Evolutionary conservation across 208 protist species (phyloP).

Genomic region (Borovskyia barvae): DNA sequence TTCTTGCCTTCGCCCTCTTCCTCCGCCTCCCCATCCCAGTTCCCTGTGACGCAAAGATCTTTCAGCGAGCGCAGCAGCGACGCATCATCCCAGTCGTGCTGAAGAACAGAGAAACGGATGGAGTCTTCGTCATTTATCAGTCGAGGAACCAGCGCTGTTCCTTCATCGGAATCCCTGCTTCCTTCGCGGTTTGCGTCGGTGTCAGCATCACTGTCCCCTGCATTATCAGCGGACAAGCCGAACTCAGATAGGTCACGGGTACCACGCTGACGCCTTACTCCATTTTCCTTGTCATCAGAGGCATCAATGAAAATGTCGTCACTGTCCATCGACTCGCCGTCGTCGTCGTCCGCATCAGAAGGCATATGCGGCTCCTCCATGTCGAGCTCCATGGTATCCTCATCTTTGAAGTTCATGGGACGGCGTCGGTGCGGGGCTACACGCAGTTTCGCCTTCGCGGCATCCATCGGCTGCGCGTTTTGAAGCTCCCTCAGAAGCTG

Average conservation of each 20-base stretch:
- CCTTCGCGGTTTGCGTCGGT: slow-evolving; percentile 36
- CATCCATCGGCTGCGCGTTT: slow-evolving; percentile 72
- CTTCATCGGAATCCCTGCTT: too few species aligned
- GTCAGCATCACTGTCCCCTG: slow-evolving; percentile 17
- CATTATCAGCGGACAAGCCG: not conserved
- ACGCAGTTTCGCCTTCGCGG: slow-evolving; percentile 35
- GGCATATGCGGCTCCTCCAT: slow-evolving; percentile 48
- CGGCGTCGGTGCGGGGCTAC: slow-evolving; percentile 53
- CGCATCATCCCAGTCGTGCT: slow-evolving; percentile 60
- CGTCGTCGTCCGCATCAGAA: slow-evolving; percentile 47
- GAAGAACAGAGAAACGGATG: slow-evolving; percentile 43
- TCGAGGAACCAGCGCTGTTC: slow-evolving; percentile 52
- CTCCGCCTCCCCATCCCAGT: slow-evolving; percentile 73
- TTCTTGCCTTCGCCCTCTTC: slow-evolving; percentile 33
- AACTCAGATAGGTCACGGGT: slow-evolving; percentile 23
- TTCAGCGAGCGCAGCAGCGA: slow-evolving; percentile 71
- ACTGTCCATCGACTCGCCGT: slow-evolving; percentile 37
- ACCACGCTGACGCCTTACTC: not conserved
- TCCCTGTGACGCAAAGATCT: slow-evolving; percentile 95
- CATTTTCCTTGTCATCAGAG: slow-evolving; percentile 15
- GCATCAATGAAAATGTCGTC: slow-evolving; percentile 16
- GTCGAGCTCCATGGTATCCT: slow-evolving; percentile 84
- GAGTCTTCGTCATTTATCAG: slow-evolving; percentile 59
- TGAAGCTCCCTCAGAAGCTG: slow-evolving; percentile 82
- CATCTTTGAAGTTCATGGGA: slow-evolving; percentile 74